Base-by-base conservation (phyloP, 768 basidiomycete species). In the Podaxis sp. region DNA sequence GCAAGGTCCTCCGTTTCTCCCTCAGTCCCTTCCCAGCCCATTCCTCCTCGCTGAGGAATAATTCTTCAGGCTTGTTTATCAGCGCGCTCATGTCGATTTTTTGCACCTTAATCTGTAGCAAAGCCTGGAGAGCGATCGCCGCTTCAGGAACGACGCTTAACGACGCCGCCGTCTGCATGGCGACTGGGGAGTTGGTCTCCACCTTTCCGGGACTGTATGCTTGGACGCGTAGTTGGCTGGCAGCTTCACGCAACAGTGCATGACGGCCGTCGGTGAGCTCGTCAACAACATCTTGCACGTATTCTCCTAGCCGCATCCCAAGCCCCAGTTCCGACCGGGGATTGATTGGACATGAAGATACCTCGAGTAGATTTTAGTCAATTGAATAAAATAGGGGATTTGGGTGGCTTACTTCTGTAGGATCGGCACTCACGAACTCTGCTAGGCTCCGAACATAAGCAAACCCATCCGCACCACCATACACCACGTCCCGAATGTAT, bases 391-490 rank as follows among this genome's bases (percentile, higher is more conserved):
- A 62, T n/a, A 44, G 59, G 25, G 35, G 25, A 55, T 13, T 55
- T 48, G 21, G 38, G n/a, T 53, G 25, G 18, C 71, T 52, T 46
- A 74, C 74, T 68, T 68, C 67, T 28, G 6, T 42, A 1, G 70
- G 68, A 4, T 74, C 69, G 7, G 85, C 76, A 61, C 74, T 69
- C 35, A 87, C 77, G 63, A 92, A 93, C 71, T 89, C 87, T 25
- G 89, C 90, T 57, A 93, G 66, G 68, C 91, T 92, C 62, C 87
- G 78, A 55, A 87, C 80, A 69, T 92, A 92, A 4, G 90, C 90
- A 27, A 85, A 72, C 1, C 91, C 90, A 59, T 90, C 89, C 0
- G 84, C 77, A 50, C 91, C 90, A 0, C 91, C 90, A 67, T 91
- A 92, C 0, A 92, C 89, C n/a, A 90, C 68, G 67, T 91, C 88